Evolutionary conservation across 495 filamentous ascomycete species (phyloP), one percentile per base, ranked within the genome.

Genomic region (Aspergillus haitiensis): DNA sequence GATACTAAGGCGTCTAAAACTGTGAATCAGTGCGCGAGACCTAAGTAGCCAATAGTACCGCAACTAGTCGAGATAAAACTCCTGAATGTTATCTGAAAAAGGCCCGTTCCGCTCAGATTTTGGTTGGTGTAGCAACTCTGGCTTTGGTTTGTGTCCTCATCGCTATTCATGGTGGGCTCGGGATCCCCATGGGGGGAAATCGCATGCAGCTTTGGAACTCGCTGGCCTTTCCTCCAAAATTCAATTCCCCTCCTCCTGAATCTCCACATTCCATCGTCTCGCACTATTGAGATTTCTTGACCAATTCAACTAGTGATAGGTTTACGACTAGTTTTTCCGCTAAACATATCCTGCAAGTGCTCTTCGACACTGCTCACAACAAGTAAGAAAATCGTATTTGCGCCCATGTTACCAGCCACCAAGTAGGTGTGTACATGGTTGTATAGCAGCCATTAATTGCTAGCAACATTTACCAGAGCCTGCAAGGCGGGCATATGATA

Each of bases 401-500:
- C 6, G 9, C 6, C 44, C 7, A 16, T 47, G n/a, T 16, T 47
- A 18, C 44, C n/a, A 47, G 15, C 15, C 44, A 47, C 15, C 16
- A 21, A 7, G 44, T 9, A 47, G 44, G 44, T 47, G 44, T 47
- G 15, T 47, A 21, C 44, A 12, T 47, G 44, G 9, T 42, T 42
- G 9, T 42, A 42, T 42, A 42, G 44, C 44, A 47, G n/a, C 44
- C n/a, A 7, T 15, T n/a, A 47, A 21, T 45, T 40, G 34, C 46
- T 12, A 59, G 27, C 13, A 12, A 21, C 34, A 18, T 4, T 56
- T 27, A 37, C n/a, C 53, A 45, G 50, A 11, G 13, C 34, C 42
- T 56, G 27, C 42, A 56, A 18, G 7, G 42, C 35, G 21, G 44
- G 27, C 47, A 48, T 27, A 48, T 40, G 36, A 51, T 58, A 32